Conservation (phyloP, 352 stramenopile genomes). For the Paralagenidium karlingii region DNA sequence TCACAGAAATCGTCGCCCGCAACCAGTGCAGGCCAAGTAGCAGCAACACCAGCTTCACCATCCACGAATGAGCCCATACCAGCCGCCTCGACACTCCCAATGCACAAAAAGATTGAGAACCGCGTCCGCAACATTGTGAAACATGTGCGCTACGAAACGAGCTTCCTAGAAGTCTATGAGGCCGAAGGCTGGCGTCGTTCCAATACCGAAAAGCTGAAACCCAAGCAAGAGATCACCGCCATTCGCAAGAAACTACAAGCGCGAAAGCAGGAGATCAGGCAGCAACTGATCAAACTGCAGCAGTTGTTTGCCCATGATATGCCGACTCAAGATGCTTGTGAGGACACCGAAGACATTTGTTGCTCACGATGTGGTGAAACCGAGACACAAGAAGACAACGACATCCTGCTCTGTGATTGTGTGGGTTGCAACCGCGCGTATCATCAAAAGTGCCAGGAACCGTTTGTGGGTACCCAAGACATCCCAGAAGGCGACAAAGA, state of each 20-base stretch:
- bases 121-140: too few species aligned
- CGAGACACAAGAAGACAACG: slow-evolving; percentile 51
- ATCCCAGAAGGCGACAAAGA: slow-evolving; percentile 50
- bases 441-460: slow-evolving; percentile 65
- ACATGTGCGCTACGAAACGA: slow-evolving; percentile 38
- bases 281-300: slow-evolving; percentile 18
- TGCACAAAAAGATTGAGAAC: too few species aligned
- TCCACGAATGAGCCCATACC: too few species aligned
- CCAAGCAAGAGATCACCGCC: slow-evolving; percentile 44
- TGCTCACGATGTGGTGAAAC: slow-evolving; percentile 63
- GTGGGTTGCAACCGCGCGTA: slow-evolving; percentile 62
- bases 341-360: slow-evolving; percentile 36
- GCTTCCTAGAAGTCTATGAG: slow-evolving; percentile 81
- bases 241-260: slow-evolving; percentile 36
- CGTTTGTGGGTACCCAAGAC: slow-evolving; percentile 31
- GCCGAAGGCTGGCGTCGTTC: slow-evolving; percentile 63
- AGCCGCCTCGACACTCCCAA: too few species aligned
- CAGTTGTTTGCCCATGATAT: slow-evolving; percentile 19
- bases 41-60: too few species aligned
- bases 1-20: too few species aligned
- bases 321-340: slow-evolving; percentile 2
- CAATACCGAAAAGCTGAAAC: slow-evolving; percentile 71
- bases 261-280: slow-evolving; percentile 35
- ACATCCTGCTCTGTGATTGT: slow-evolving; percentile 78
- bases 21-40: too few species aligned